Base-by-base conservation (phyloP, 345 rosid species). In the Fremontodendron californicum region DNA sequence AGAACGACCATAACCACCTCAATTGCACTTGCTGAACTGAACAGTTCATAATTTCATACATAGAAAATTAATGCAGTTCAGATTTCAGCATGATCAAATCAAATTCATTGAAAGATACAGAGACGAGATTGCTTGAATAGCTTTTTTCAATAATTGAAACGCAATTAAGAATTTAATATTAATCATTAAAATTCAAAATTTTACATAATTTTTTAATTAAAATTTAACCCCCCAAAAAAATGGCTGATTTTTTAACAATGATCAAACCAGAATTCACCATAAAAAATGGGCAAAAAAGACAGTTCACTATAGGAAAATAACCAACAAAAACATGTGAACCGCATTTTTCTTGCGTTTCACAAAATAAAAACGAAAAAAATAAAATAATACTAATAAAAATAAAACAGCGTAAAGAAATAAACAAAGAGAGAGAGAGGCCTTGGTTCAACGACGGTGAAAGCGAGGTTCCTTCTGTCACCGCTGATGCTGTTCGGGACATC, bases 401-500 rank as follows among this genome's bases (percentile, higher is more conserved):
- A 67, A 63, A 71, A 73, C 45, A 79, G 60, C 31, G 54, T 16
- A 21, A 58, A 76, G 51, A 61, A 78, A 42, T 51, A 67, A 27
- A 33, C 9, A 72, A 75, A 69, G 55, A 23, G 40, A 16, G n/a
- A 79, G 31, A 76, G 16, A 23, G 33, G 89, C 97, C 95, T 87
- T 87, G 90, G 68, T 74, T 87, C 77, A 88, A 81, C 18, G 92
- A 81, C 81, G 90, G 88, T 16, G 91, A 90, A 48, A 89, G 88
- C 78, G 94, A 86, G 76, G 92, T 84, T n/a, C 71, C 87, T 54
- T 88, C 88, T 27, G 84, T 76, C 78, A 82, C 74, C 43, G 58
- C 43, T 5, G 61, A 19, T 33, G 77, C 52, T 42, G 54, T 21
- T 27, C 89, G 88, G 75, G 89, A 81, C 91, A 90, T 92, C 62